Conservation (phyloP, 805 yeast species). For the Barnettozyma populi region DNA sequence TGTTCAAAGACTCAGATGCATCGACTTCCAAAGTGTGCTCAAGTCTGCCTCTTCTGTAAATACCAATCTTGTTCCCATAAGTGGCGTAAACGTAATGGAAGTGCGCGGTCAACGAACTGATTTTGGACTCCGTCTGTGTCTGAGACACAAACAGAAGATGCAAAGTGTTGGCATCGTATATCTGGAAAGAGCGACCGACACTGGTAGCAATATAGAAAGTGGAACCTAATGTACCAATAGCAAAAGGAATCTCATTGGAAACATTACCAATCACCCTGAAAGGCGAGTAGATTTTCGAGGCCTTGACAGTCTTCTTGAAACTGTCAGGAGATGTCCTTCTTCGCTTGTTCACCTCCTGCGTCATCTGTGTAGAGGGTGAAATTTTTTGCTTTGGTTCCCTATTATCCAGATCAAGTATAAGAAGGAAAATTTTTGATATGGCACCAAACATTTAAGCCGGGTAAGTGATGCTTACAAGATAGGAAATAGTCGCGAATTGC, state of each 20-base stretch:
- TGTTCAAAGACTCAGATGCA: conserved; percentile 34
- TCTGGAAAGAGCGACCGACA: conserved; percentile 86
- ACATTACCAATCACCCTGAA: conserved; percentile 88
- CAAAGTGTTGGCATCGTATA: conserved; percentile 84
- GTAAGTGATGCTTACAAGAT: neutral
- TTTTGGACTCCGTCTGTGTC: conserved; percentile 63
- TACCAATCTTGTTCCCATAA: conserved; percentile 64
- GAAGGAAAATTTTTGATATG: neutral
- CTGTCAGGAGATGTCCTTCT: conserved; percentile 12
- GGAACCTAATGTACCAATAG: conserved; percentile 82
- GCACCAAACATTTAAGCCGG: neutral
- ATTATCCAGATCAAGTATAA: too few species aligned
- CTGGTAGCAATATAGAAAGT: conserved; percentile 84
- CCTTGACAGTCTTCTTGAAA: conserved; percentile 11
- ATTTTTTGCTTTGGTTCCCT: too few species aligned
- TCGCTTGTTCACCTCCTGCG: conserved; percentile 4
- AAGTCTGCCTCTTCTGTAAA: conserved; percentile 76
- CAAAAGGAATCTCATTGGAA: conserved; percentile 80
- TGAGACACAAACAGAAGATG: conserved; percentile 83
- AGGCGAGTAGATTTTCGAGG: conserved; percentile 73
- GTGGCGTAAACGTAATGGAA: conserved; percentile 80
- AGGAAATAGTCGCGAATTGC: conserved; percentile 4
- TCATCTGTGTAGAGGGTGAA: neutral
- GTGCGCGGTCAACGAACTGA: conserved; percentile 71
- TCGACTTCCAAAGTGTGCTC: conserved; percentile 34